Base-by-base conservation (phyloP, 352 stramenopile genomes). In the Hyaloperonospora arabidopsidis region DNA sequence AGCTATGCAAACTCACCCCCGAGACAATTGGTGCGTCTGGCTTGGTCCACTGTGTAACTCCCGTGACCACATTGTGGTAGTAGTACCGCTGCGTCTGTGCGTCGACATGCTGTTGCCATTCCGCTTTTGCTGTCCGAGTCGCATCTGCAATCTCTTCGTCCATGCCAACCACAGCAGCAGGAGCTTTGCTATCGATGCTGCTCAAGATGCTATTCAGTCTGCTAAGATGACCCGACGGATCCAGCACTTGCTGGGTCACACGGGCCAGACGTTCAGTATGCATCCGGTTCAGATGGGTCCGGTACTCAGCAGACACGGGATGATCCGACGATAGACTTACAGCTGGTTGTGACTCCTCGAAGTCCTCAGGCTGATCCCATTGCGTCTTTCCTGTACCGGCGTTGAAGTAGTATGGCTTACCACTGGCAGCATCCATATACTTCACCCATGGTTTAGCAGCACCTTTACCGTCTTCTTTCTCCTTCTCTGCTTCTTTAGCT, bases 21-120 rank as follows among this genome's bases (percentile, higher is more conserved):
- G 84, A 89, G 11, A 74, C 66, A 52, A 93, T 58, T 1, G 69
- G 66, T 0, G 69, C 77, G 29, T 89, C 79, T 6, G 85, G 85
- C 23, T 85, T 80, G 19, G 74, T 73, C 83, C 83, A 95, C 45
- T 92, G 77, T 3, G 83, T 95, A 41, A 77, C 71, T 6, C 79
- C 76, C 11, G 85, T 93, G 23, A 73, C 67, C 1, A 74, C 63
- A 62, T 95, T 90, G 64, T 91, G 71, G 70, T 91, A 95, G 67
- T 91, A 95, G 59, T 84, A 90, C 14, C 75, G 69, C 58, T 90
- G 74, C 13, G 75, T 82, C 25, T 87, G 76, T 7, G 80, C 69
- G 35, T 95, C 85, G n/a, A 84, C 71, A 60, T 95, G 81, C 50
- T 95, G 83, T 55, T 90, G 77, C 85, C 85, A 95, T 45, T 87